A percentile compares a stretch with the other conserved stretches of the same genome.
phyloP scores from a whole-genome alignment of 768 basidiomycete genomes.

The Hydnum rufescens region DNA sequence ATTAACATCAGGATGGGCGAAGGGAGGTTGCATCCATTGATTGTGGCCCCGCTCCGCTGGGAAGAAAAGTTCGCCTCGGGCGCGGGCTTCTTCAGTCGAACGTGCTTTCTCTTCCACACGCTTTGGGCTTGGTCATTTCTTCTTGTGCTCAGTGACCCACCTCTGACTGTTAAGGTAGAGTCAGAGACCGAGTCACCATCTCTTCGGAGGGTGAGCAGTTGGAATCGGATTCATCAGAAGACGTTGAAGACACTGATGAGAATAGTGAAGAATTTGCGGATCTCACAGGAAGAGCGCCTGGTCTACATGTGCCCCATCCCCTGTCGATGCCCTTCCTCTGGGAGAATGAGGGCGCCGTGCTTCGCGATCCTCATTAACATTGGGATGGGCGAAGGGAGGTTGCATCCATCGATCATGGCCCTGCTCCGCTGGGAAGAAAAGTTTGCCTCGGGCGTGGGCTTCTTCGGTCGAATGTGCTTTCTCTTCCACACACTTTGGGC shows the following conservation, averaged over 20 bases:
- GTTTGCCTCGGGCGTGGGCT: background rate
- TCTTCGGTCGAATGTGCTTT: constrained; percentile 24
- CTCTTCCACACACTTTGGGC: constrained; percentile 42
- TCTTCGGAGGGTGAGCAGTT: background rate
- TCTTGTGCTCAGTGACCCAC: constrained; percentile 81
- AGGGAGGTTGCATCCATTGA: background rate
- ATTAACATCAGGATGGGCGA: background rate
- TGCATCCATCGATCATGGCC: constrained; percentile 9
- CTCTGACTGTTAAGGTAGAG: too few species aligned
- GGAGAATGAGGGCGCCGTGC: constrained; percentile 15
- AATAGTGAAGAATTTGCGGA: background rate
- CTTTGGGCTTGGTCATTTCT: constrained; percentile 55
- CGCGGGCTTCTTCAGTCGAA: background rate
- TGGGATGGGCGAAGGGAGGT: too few species aligned
- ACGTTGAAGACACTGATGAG: background rate
- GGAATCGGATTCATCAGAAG: background rate
- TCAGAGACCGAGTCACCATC: too few species aligned
- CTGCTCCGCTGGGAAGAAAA: constrained; percentile 6
- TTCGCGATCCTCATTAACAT: background rate
- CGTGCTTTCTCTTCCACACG: constrained; percentile 51
- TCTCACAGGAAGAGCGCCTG: constrained; percentile 12
- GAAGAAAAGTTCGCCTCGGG: background rate
- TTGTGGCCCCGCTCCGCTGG: constrained; percentile 10
- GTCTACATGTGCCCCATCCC: constrained; percentile 17
- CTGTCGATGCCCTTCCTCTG: background rate